Conservation (phyloP, 2,329 filamentous ascomycete genomes). For the Lasiodiplodia sp. region DNA sequence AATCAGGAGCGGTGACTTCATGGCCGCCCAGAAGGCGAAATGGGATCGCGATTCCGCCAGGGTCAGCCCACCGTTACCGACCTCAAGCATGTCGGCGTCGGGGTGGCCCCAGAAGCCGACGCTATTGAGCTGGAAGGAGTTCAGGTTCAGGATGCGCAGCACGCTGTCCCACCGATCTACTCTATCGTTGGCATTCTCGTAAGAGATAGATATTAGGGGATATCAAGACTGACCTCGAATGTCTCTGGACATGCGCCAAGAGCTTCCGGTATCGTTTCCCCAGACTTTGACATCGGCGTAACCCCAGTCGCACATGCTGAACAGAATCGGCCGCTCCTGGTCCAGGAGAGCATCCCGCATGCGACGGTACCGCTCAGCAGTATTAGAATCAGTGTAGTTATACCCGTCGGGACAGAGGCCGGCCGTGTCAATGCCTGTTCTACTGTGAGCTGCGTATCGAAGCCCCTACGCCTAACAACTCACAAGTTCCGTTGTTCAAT, state of each 20-base stretch:
- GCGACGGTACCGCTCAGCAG: conserved; percentile 53
- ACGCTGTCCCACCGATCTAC: conserved; percentile 26
- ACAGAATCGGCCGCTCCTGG: conserved; percentile 57
- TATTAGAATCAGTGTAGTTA: conserved; percentile 58
- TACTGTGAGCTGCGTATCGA: conserved; percentile 37
- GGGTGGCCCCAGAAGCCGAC: conserved; percentile 50
- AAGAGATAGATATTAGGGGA: no score
- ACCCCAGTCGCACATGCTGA: conserved; percentile 64
- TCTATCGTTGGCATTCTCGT: no score
- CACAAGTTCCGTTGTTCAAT: no score
- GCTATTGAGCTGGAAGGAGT: conserved; percentile 44
- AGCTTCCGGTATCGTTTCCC: conserved; percentile 58
- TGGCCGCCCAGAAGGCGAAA: conserved; percentile 51
- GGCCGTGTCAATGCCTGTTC: conserved; percentile 45
- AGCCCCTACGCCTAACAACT: no score
- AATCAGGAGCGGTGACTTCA: conserved; percentile 54
- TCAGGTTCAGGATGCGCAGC: conserved; percentile 47
- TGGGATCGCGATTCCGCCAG: conserved; percentile 43
- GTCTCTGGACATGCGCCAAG: conserved; percentile 45
- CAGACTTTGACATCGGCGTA: conserved; percentile 58
- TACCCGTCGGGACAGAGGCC: conserved; percentile 55
- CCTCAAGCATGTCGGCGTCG: conserved; percentile 51
- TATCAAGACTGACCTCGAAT: conserved; percentile 28
- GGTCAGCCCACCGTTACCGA: conserved; percentile 48
- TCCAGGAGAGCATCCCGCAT: conserved; percentile 62